Evolutionary conservation across 768 basidiomycete genomes (phyloP).

Genomic region (Hypholoma fasciculare): DNA sequence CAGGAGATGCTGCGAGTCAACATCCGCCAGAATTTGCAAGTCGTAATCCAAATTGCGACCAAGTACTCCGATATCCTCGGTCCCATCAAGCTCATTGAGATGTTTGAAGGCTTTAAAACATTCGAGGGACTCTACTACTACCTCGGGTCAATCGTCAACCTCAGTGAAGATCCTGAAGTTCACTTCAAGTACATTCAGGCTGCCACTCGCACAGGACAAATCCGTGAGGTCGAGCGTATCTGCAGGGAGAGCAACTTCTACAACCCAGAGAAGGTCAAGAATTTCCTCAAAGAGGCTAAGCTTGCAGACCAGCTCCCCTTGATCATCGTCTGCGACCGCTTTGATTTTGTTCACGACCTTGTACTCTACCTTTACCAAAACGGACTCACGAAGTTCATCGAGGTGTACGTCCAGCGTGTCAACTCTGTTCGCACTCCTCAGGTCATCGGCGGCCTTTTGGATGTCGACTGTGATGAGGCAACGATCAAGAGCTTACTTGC

Average conservation of each 20-base stretch:
- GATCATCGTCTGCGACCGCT: conserved; percentile 99
- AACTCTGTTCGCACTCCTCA: conserved; percentile 97
- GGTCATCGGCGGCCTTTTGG: conserved; percentile 93
- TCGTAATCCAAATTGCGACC: conserved; percentile 96
- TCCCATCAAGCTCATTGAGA: conserved; percentile 95
- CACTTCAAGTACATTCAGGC: conserved; percentile 99
- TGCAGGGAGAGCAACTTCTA: conserved; percentile 97
- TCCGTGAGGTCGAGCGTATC: conserved; percentile 98
- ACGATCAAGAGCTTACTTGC: conserved; percentile 94
- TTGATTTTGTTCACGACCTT: conserved; percentile 99
- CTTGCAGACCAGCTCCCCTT: conserved; percentile 95
- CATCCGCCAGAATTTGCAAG: conserved; percentile 95
- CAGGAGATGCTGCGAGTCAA: conserved; percentile 97
- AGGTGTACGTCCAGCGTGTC: conserved; percentile 99
- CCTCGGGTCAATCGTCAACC: conserved; percentile 95
- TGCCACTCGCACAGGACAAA: conserved; percentile 95
- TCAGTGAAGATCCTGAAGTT: conserved; percentile 94
- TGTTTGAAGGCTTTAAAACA: conserved; percentile 97
- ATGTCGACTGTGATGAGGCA: conserved; percentile 96
- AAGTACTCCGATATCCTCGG: conserved; percentile 99
- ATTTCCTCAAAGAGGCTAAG: conserved; percentile 99
- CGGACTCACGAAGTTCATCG: conserved; percentile 94
- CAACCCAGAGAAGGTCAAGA: conserved; percentile 99
- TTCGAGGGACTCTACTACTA: conserved; percentile 99
- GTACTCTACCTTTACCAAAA: conserved; percentile 99